Evolutionary conservation across 23 red algal species (phyloP).

Genomic region (Gracilariopsis chorda): DNA sequence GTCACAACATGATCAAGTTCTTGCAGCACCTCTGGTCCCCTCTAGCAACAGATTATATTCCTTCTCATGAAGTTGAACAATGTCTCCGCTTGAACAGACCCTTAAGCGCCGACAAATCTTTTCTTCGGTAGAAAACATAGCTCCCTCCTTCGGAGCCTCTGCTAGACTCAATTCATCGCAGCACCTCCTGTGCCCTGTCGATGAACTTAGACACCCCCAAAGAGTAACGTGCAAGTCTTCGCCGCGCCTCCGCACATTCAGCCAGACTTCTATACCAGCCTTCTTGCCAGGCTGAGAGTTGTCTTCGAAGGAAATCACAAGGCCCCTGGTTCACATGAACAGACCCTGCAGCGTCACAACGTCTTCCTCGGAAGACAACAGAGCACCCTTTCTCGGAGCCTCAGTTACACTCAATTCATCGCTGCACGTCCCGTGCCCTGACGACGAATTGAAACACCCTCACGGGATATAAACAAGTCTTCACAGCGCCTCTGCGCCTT

Average conservation of each 20-base stretch:
- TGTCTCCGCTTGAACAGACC: neutral
- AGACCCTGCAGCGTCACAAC: constrained; percentile 11
- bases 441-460: constrained; percentile 30
- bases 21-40: neutral
- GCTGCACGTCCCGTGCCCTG: neutral
- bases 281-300: constrained; percentile 6
- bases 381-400: neutral
- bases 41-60: constrained; percentile 6
- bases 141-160: constrained; percentile 5
- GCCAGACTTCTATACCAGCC: constrained; percentile 23
- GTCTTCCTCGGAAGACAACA: neutral
- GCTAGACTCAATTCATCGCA: constrained; percentile 13
- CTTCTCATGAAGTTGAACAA: no score
- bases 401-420: neutral
- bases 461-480: constrained; percentile 4
- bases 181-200: neutral
- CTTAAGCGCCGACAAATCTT: constrained; percentile 16
- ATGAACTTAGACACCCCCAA: constrained; percentile 3
- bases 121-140: neutral
- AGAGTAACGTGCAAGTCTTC: constrained; percentile 26
- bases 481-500: neutral
- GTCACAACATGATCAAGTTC: constrained; percentile 27
- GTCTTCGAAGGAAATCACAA: constrained; percentile 15
- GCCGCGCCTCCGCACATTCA: constrained; percentile 29
- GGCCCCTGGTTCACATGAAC: constrained; percentile 11